Percentiles rank a stretch among this genome's conserved stretches.
Conservation (phyloP, 2,329 filamentous ascomycete species). For the Cryphonectria nitschkei region DNA sequence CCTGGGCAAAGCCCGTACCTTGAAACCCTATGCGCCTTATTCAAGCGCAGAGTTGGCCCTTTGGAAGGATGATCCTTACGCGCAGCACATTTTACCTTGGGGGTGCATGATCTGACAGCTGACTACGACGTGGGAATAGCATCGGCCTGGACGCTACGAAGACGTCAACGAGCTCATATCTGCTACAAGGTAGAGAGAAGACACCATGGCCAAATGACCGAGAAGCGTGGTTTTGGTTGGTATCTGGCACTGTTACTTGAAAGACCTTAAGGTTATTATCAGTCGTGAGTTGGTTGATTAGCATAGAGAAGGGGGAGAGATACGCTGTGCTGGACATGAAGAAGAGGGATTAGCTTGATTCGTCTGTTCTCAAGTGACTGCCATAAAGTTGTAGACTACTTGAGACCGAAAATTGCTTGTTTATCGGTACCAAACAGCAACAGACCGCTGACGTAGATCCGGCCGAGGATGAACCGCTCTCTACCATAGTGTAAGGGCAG, state of each 20-base stretch:
- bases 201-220: background rate
- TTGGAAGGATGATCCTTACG: background rate
- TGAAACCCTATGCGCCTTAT: background rate
- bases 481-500: background rate
- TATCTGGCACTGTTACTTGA: too few species aligned
- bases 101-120: background rate
- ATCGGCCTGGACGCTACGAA: background rate
- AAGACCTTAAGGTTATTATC: too few species aligned
- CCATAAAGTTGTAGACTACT: background rate
- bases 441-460: background rate
- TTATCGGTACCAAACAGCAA: background rate
- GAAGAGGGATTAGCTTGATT: too few species aligned
- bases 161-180: background rate
- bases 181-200: background rate
- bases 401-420: background rate
- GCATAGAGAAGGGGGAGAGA: too few species aligned
- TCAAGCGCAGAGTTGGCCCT: too few species aligned
- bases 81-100: background rate
- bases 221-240: background rate
- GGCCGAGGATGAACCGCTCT: background rate
- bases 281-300: too few species aligned
- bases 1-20: background rate
- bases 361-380: too few species aligned
- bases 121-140: background rate
- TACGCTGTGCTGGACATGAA: too few species aligned